These are phyloP conservation scores for Naganishia randhawae DNA, from an alignment of 768 basidiomycete genomes.

Conservation along the genomic window DNA sequence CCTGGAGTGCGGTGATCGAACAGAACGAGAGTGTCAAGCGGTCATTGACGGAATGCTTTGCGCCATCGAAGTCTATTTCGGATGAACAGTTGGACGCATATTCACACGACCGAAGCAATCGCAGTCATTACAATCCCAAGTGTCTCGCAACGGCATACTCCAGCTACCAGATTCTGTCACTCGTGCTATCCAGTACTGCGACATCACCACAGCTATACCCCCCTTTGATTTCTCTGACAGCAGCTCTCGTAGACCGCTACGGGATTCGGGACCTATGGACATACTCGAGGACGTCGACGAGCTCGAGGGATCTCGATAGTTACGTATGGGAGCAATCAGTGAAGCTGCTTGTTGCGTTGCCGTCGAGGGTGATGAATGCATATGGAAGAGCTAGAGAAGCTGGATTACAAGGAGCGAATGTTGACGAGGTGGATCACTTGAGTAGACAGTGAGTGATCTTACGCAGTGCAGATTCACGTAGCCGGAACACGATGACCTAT, in stretches of 20 bases:
- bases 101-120: too few species aligned
- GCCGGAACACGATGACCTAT: too few species aligned
- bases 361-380: constrained; percentile 74
- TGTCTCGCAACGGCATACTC: constrained; percentile 51
- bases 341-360: constrained; percentile 62
- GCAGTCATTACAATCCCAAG: constrained; percentile 53
- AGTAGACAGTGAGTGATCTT: constrained; percentile 48
- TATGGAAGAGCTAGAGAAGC: constrained; percentile 52
- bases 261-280: constrained; percentile 65
- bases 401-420: constrained; percentile 37
- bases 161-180: constrained; percentile 66
- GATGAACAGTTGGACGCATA: too few species aligned
- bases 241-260: constrained; percentile 61
- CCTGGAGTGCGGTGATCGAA: constrained; percentile 63
- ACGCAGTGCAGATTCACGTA: too few species aligned
- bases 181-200: constrained; percentile 52
- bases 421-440: constrained; percentile 55
- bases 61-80: constrained; percentile 53
- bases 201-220: constrained; percentile 16
- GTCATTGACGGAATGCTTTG: constrained; percentile 68
- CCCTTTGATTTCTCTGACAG: constrained; percentile 48
- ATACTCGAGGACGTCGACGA: constrained; percentile 54
- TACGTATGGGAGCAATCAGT: constrained; percentile 74
- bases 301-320: constrained; percentile 34
- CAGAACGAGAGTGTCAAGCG: constrained; percentile 53